A percentile compares a stretch with the other conserved stretches of the same genome.
These are phyloP conservation scores for Aspergillus saccharolyticus DNA, from an alignment of 495 filamentous ascomycete species.

Conservation along the genomic window DNA sequence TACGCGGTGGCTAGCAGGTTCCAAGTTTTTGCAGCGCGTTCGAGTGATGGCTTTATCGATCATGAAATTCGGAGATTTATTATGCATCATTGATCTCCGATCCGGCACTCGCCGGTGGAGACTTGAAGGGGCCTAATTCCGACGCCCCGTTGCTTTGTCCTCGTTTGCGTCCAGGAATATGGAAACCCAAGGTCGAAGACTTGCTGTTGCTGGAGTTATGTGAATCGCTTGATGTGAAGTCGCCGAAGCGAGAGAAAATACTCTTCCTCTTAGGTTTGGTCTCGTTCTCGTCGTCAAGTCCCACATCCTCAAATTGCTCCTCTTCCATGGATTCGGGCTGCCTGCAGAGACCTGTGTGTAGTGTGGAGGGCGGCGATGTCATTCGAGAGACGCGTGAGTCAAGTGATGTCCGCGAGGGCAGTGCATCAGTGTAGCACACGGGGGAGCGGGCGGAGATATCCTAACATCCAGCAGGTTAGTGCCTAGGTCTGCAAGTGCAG, in stretches of 20 bases:
- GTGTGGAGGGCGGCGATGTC: slow-evolving; percentile 44
- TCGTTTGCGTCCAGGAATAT: slow-evolving; percentile 66
- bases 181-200: slow-evolving; percentile 53
- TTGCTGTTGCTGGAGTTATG: slow-evolving; percentile 44
- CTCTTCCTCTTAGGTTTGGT: slow-evolving; percentile 69
- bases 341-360: slow-evolving; percentile 47
- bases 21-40: background rate
- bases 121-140: slow-evolving; percentile 57
- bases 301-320: slow-evolving; percentile 86
- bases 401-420: slow-evolving; percentile 66
- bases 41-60: background rate
- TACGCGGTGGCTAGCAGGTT: background rate
- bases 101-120: slow-evolving; percentile 21
- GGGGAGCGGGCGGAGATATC: slow-evolving; percentile 91
- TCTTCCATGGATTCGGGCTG: slow-evolving; percentile 58
- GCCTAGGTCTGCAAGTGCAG: background rate
- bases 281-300: slow-evolving; percentile 70
- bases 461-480: slow-evolving; percentile 39
- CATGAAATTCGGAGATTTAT: background rate
- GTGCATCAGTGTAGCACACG: slow-evolving; percentile 51
- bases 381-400: slow-evolving; percentile 64
- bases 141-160: slow-evolving; percentile 68
- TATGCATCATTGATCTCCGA: slow-evolving; percentile 27
- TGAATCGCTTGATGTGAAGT: slow-evolving; percentile 43
- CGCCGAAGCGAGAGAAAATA: slow-evolving; percentile 81